phyloP scores from a whole-genome alignment of 2,329 filamentous ascomycete genomes.

The Stromatinia cepivora region DNA sequence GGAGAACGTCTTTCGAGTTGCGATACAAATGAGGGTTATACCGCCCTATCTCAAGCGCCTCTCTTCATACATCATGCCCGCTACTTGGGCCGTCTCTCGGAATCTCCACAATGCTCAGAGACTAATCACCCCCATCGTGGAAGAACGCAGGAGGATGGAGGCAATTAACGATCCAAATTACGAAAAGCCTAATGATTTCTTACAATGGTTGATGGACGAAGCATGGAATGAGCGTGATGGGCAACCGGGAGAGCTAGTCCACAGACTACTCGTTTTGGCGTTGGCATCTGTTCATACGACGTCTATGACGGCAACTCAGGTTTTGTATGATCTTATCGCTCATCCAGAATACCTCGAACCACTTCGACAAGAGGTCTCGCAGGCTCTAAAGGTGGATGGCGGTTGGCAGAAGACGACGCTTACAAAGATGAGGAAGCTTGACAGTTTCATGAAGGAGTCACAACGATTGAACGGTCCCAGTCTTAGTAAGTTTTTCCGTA shows the following conservation, averaged over 20 bases:
- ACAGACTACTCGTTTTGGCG: constrained; percentile 21
- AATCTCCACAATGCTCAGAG: neutral
- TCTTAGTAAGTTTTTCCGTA: constrained; percentile 34
- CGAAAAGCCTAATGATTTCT: neutral
- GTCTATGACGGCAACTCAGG: constrained; percentile 47
- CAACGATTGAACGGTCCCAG: constrained; percentile 42
- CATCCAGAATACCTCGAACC: constrained; percentile 45
- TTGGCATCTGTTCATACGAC: constrained; percentile 55
- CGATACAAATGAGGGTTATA: neutral
- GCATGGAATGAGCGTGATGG: neutral
- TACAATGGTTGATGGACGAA: neutral
- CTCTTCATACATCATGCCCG: neutral
- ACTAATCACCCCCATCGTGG: neutral
- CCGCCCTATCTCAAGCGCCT: neutral
- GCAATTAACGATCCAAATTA: neutral
- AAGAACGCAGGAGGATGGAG: neutral
- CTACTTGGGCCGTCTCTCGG: neutral
- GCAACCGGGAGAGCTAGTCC: neutral
- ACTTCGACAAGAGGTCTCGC: constrained; percentile 26
- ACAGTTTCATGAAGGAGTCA: constrained; percentile 46
- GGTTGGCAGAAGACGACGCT: constrained; percentile 36
- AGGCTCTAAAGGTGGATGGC: constrained; percentile 42
- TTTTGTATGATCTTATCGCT: constrained; percentile 53
- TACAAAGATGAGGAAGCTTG: constrained; percentile 39
- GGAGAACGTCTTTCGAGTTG: neutral